phyloP scores from a whole-genome alignment of 306 rosid species.

The Arachis stenosperma region DNA sequence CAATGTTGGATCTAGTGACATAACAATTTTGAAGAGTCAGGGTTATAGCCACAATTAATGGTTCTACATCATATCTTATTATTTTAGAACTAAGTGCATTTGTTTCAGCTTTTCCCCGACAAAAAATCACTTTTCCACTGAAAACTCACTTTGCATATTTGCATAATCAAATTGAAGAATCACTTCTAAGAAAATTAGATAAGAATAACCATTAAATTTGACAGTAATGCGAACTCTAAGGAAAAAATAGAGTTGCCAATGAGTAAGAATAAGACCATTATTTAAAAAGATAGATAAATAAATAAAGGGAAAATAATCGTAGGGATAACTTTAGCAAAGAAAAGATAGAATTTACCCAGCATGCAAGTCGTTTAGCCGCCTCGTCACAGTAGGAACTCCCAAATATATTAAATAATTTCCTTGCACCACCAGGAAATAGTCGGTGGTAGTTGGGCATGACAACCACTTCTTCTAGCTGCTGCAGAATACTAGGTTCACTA shows the following conservation, averaged over 20 bases:
- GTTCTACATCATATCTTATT: not conserved
- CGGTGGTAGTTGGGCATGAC: constrained; percentile 96
- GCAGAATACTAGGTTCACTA: constrained; percentile 80
- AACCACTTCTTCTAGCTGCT: constrained; percentile 94
- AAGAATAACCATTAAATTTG: no score
- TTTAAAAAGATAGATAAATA: not conserved
- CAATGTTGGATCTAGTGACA: not conserved
- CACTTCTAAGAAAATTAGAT: no score
- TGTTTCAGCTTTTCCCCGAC: not conserved
- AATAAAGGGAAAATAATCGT: not conserved
- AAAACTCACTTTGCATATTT: no score
- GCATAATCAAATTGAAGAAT: no score
- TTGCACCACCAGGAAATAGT: constrained; percentile 92
- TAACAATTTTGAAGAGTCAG: not conserved
- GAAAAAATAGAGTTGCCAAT: constrained; percentile 9
- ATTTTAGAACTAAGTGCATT: constrained; percentile 10
- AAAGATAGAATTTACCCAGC: constrained; percentile 69
- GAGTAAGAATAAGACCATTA: not conserved
- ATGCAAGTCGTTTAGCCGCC: constrained; percentile 86
- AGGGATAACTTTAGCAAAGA: constrained; percentile 7
- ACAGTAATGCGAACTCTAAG: not conserved
- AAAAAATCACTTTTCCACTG: no score
- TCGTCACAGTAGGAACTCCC: constrained; percentile 80
- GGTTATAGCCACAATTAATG: not conserved
- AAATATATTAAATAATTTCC: constrained; percentile 78